Evolutionary conservation across 73 alveolate genomes (phyloP).

Genomic region (Tetrahymena elliotti): DNA sequence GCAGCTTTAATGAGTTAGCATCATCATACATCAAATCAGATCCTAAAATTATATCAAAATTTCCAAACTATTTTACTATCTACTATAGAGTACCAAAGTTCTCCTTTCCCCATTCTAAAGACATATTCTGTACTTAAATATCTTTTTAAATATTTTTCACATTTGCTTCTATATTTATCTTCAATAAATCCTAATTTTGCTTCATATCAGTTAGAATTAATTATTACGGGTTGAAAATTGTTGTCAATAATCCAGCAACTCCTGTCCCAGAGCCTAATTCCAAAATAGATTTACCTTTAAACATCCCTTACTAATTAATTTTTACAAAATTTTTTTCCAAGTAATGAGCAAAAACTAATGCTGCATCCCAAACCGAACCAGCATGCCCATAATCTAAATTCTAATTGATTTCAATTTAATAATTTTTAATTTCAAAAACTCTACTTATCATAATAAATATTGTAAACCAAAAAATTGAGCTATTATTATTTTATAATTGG

Average conservation of each 20-base stretch:
- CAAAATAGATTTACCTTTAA: neutral
- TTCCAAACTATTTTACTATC: neutral
- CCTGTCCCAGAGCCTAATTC: neutral
- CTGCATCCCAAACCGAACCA: neutral
- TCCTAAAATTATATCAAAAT: neutral
- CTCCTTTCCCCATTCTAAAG: neutral
- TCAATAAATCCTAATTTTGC: neutral
- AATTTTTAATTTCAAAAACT: neutral
- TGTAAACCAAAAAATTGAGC: no score
- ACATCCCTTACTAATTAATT: neutral
- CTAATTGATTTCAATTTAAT: neutral
- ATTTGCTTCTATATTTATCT: neutral
- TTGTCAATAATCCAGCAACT: neutral
- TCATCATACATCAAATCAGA: neutral
- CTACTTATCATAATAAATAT: neutral
- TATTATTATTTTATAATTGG: no score
- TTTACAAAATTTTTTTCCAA: neutral
- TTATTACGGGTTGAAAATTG: neutral
- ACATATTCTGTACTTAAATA: neutral
- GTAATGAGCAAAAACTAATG: conserved; percentile 1
- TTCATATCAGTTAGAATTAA: neutral
- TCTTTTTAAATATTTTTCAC: neutral
- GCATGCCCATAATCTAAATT: neutral
- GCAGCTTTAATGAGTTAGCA: neutral
- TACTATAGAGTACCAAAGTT: neutral